Evolutionary conservation across 202 grass and related monocot species (phyloP).

Genomic region (Miscanthus sacchariflorus): DNA sequence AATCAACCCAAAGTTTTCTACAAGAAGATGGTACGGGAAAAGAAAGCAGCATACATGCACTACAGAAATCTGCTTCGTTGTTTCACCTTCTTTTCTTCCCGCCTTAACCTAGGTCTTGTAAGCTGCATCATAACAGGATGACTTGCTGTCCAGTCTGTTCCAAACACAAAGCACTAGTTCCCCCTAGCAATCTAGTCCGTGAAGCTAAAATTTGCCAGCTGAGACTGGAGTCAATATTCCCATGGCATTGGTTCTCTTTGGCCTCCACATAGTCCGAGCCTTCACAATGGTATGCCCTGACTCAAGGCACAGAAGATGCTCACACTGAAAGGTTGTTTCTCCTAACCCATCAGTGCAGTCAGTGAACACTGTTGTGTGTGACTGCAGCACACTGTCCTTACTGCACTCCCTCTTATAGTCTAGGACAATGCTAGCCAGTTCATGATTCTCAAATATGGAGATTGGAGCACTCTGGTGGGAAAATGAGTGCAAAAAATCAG

Average conservation of each 20-base stretch:
- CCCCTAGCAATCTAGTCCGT: not conserved
- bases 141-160: not conserved
- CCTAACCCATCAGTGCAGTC: conserved; percentile 37
- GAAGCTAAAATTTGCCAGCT: not conserved
- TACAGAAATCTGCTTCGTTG: not conserved
- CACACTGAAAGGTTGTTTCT: conserved; percentile 62
- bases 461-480: too few relatives aligned
- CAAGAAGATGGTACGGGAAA: not conserved
- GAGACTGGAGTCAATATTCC: not conserved
- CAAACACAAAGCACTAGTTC: not conserved
- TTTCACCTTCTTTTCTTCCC: not conserved
- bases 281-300: conserved; percentile 44
- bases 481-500: not conserved
- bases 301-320: conserved; percentile 65
- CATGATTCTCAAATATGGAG: too few relatives aligned
- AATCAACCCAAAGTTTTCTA: not conserved
- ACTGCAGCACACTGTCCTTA: conserved; percentile 49
- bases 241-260: conserved; percentile 38
- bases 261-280: conserved; percentile 74
- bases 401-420: too few relatives aligned
- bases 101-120: too few relatives aligned
- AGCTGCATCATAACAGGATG: not conserved
- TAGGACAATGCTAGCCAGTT: too few relatives aligned
- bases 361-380: conserved; percentile 54
- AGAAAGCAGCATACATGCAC: not conserved